A percentile compares a stretch with the other conserved stretches of the same genome.
phyloP scores from a whole-genome alignment of 2,329 filamentous ascomycete genomes.

The Aspergillus phoenicis region DNA sequence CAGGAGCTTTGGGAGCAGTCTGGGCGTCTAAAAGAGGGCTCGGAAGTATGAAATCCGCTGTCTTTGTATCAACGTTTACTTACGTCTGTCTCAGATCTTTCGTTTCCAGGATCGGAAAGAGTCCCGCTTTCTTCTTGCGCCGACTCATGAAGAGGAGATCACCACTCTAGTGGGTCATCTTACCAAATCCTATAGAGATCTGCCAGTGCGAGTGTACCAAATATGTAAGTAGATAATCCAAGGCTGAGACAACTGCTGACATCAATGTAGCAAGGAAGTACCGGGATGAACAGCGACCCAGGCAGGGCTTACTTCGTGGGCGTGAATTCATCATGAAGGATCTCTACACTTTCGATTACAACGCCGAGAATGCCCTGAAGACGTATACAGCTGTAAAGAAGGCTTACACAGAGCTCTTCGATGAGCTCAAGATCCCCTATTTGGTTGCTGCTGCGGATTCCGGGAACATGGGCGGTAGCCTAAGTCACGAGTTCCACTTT shows the following conservation, averaged over 20 bases:
- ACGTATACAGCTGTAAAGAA: constrained; percentile 76
- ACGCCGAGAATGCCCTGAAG: constrained; percentile 65
- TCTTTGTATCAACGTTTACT: neutral
- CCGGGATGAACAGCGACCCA: constrained; percentile 84
- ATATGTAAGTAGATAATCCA: constrained; percentile 61
- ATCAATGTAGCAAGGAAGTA: constrained; percentile 75
- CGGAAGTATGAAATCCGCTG: constrained; percentile 64
- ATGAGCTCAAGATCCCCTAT: constrained; percentile 80
- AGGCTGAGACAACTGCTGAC: neutral
- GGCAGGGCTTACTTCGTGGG: constrained; percentile 82
- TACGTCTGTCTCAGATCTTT: constrained; percentile 63
- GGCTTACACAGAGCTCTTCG: constrained; percentile 76
- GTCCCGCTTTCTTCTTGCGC: constrained; percentile 73
- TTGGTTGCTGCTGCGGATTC: constrained; percentile 87
- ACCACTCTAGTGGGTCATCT: constrained; percentile 74
- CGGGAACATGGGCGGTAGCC: constrained; percentile 89
- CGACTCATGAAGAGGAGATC: constrained; percentile 97
- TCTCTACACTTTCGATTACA: constrained; percentile 89
- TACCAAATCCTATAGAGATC: constrained; percentile 78
- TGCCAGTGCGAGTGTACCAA: constrained; percentile 88
- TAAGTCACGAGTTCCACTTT: constrained; percentile 95
- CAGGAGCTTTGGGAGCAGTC: constrained; percentile 81
- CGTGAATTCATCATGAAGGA: constrained; percentile 98
- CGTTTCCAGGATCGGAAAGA: constrained; percentile 78
- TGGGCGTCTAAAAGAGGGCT: constrained; percentile 73